A percentile compares a stretch with the other conserved stretches of the same genome.
These are phyloP conservation scores for Saraca asoca DNA, from an alignment of 331 rosid species.

Conservation along the genomic window DNA sequence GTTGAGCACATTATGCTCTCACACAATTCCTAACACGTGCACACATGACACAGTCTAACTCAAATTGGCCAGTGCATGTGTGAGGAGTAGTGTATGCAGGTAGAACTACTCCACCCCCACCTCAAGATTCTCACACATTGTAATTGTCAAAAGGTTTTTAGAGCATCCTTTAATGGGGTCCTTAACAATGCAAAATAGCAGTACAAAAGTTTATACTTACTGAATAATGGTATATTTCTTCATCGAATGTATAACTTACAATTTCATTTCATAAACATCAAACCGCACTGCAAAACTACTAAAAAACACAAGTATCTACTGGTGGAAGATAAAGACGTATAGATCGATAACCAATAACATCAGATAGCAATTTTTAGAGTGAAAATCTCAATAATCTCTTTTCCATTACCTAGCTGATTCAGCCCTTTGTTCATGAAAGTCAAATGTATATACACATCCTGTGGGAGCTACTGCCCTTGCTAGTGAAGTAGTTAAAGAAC, in stretches of 20 bases:
- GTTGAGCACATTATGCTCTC: too few species aligned
- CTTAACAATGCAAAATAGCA: neutral
- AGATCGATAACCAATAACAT: neutral
- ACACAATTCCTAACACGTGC: too few species aligned
- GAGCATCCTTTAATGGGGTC: neutral
- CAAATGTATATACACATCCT: constrained; percentile 75
- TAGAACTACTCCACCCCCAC: too few species aligned
- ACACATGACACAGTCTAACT: too few species aligned
- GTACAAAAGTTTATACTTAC: too few species aligned
- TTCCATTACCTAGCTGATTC: constrained; percentile 65
- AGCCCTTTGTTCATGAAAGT: constrained; percentile 84
- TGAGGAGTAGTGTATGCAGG: too few species aligned
- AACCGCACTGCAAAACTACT: neutral
- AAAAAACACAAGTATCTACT: neutral
- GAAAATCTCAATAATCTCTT: constrained; percentile 1
- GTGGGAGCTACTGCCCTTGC: constrained; percentile 73
- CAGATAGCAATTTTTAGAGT: constrained; percentile 10
- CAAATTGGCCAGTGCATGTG: too few species aligned
- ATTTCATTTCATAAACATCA: neutral
- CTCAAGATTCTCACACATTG: too few species aligned
- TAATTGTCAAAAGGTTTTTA: neutral
- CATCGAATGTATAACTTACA: too few species aligned
- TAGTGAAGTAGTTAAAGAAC: constrained; percentile 80
- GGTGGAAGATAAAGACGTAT: constrained; percentile 8
- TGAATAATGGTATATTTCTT: neutral